Evolutionary conservation across 2,329 filamentous ascomycete species (phyloP).

Genomic region (Colletotrichum gigasporum): DNA sequence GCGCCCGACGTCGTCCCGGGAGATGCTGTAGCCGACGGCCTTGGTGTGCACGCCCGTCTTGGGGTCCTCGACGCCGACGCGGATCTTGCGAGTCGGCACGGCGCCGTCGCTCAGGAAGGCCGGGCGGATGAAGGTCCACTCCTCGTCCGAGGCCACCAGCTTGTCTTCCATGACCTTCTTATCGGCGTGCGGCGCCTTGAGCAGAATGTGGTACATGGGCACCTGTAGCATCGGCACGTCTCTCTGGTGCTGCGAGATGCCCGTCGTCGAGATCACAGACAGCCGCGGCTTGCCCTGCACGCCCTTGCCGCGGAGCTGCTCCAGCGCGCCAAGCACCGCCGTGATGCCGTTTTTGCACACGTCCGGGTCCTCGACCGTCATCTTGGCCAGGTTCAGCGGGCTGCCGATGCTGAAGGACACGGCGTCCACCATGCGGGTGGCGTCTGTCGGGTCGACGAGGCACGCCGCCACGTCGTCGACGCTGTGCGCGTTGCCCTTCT

Average conservation of each 20-base stretch:
- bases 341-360: slow-evolving; percentile 50
- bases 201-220: slow-evolving; percentile 53
- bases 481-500: slow-evolving; percentile 49
- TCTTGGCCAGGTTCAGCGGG: slow-evolving; percentile 36
- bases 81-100: slow-evolving; percentile 37
- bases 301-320: slow-evolving; percentile 33
- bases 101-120: slow-evolving; percentile 46
- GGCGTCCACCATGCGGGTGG: slow-evolving; percentile 44
- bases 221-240: slow-evolving; percentile 54
- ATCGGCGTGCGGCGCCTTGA: slow-evolving; percentile 55
- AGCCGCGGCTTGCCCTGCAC: slow-evolving; percentile 43
- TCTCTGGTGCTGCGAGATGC: slow-evolving; percentile 45
- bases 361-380: slow-evolving; percentile 46
- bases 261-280: slow-evolving; percentile 49
- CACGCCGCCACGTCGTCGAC: slow-evolving; percentile 42
- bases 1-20: slow-evolving; percentile 55
- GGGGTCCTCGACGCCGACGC: slow-evolving; percentile 52
- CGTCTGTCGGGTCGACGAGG: slow-evolving; percentile 40
- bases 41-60: slow-evolving; percentile 41
- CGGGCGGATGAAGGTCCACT: slow-evolving; percentile 49
- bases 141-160: slow-evolving; percentile 40
- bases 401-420: slow-evolving; percentile 52
- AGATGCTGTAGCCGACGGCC: slow-evolving; percentile 57
- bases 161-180: slow-evolving; percentile 57
- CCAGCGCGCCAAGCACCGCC: slow-evolving; percentile 45